Evolutionary conservation across 805 yeast species (phyloP).

Genomic region (Barnettozyma sp.): DNA sequence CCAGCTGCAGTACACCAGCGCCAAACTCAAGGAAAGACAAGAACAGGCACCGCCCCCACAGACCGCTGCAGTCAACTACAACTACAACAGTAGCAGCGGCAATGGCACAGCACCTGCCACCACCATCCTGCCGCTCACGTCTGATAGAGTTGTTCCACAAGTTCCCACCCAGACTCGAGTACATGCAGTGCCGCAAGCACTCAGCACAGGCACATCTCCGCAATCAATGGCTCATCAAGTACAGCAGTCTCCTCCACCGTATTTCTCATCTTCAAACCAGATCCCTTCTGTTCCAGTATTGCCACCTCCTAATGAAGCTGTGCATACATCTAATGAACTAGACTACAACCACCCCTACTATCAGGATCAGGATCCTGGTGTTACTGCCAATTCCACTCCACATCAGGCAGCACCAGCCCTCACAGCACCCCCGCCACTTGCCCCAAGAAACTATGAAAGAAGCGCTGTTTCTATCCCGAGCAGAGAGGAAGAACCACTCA

Average conservation of each 20-base stretch:
- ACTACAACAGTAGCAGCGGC: constrained; percentile 7
- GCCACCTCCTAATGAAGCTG: background rate
- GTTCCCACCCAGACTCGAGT: too few relatives aligned
- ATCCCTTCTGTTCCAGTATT: constrained; percentile 4
- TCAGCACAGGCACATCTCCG: too few relatives aligned
- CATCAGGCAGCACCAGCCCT: background rate
- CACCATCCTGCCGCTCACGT: too few relatives aligned
- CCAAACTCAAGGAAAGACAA: constrained; percentile 12
- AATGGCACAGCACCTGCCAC: too few relatives aligned
- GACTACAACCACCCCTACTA: constrained; percentile 18
- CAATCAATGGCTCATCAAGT: too few relatives aligned
- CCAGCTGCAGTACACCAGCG: constrained; percentile 27
- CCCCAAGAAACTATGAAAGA: constrained; percentile 4
- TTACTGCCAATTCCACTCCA: too few relatives aligned
- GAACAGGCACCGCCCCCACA: constrained; percentile 4
- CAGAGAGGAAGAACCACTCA: background rate
- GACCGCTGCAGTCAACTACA: constrained; percentile 6
- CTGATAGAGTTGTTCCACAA: too few relatives aligned
- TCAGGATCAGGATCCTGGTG: too few relatives aligned
- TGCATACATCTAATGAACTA: constrained; percentile 6
- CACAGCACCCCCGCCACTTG: constrained; percentile 3
- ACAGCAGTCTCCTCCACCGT: too few relatives aligned
- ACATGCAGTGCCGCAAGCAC: too few relatives aligned
- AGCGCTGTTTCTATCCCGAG: constrained; percentile 12
- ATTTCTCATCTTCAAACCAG: constrained; percentile 3